phyloP scores from a whole-genome alignment of 257 asterid genomes.

The Ballota nigra region DNA sequence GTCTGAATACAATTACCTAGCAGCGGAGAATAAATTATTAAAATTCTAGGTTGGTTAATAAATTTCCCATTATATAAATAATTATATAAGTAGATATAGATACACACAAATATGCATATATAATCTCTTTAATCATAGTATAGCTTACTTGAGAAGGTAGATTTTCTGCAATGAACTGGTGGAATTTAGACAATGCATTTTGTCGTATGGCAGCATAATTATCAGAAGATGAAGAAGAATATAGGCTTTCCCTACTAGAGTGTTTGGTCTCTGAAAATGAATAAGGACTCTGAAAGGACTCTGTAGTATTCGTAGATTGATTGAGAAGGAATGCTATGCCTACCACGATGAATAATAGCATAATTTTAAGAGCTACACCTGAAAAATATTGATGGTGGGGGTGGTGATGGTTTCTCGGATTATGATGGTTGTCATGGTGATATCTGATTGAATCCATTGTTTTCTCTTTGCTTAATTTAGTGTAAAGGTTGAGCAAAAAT shows the following conservation, averaged over 20 bases:
- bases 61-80: background rate
- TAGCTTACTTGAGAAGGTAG: background rate
- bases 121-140: background rate
- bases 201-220: background rate
- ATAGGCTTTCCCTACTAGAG: background rate
- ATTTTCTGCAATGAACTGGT: background rate
- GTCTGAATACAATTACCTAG: background rate
- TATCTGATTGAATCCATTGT: background rate
- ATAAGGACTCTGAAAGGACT: constrained; percentile 15
- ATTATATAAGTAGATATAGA: background rate
- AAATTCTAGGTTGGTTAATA: background rate
- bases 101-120: background rate
- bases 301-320: constrained; percentile 17
- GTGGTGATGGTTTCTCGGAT: too few species aligned
- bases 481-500: background rate
- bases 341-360: constrained; percentile 18
- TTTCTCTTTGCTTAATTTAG: background rate
- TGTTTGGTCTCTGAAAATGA: background rate
- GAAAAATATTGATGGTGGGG: background rate
- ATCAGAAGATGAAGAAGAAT: background rate
- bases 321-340: constrained; percentile 22
- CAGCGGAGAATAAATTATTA: background rate
- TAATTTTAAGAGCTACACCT: constrained; percentile 6
- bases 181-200: background rate
- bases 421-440: background rate